A percentile compares a stretch with the other conserved stretches of the same genome.
phyloP scores from a whole-genome alignment of 257 asterid species.

The Solanum raphanifolium region DNA sequence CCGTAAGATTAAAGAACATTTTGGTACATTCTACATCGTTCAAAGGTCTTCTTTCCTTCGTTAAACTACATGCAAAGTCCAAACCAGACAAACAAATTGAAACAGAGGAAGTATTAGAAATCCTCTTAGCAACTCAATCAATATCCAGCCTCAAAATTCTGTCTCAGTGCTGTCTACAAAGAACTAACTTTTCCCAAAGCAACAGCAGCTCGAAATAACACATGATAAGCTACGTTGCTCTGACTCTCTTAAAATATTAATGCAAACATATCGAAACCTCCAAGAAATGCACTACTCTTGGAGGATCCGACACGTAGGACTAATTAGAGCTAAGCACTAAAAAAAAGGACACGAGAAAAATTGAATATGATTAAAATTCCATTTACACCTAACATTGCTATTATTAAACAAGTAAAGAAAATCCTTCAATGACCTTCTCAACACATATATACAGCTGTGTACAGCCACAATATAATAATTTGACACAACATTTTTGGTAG shows the following conservation, averaged over 20 bases:
- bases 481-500: not conserved
- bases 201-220: not conserved
- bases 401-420: not conserved
- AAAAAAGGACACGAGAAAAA: not conserved
- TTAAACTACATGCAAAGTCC: not conserved
- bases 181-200: not conserved
- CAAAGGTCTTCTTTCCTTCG: not conserved
- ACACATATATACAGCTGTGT: not conserved
- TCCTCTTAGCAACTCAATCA: not conserved
- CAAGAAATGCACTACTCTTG: not conserved
- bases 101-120: rapidly evolving
- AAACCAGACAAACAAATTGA: not conserved
- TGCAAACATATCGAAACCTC: not conserved
- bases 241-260: not conserved
- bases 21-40: not conserved
- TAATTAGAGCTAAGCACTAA: not conserved
- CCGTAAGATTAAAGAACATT: not conserved
- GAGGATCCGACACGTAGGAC: not conserved
- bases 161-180: not conserved
- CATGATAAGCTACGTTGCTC: not conserved
- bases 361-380: not conserved
- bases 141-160: not conserved
- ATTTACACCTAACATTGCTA: not conserved
- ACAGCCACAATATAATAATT: not conserved
- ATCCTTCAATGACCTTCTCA: slow-evolving; percentile 6